A percentile compares a stretch with the other conserved stretches of the same genome.
These are phyloP conservation scores for Ochromonadaceae sp. DNA, from an alignment of 352 stramenopile species.

Conservation along the genomic window DNA sequence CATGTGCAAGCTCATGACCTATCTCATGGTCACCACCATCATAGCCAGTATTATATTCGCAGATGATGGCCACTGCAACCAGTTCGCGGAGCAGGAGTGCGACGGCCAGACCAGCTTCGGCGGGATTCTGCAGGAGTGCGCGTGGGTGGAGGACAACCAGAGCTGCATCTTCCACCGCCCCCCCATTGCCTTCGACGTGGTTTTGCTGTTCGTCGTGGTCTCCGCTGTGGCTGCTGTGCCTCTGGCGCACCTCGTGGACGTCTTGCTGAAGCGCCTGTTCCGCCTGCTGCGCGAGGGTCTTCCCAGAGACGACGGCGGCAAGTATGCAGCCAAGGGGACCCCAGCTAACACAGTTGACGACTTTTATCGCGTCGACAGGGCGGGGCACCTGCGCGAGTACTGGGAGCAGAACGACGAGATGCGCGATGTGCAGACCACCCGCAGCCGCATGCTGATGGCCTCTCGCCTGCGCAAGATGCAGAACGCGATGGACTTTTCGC, in stretches of 20 bases:
- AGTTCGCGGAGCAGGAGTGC: no score
- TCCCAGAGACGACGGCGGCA: neutral
- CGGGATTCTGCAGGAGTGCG: no score
- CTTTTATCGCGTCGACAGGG: neutral
- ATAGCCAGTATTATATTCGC: no score
- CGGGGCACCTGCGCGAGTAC: neutral
- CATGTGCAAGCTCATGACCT: no score
- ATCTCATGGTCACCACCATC: no score
- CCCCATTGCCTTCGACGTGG: neutral
- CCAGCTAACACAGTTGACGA: neutral
- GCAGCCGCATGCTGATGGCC: neutral
- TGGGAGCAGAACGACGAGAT: neutral
- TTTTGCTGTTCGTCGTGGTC: neutral
- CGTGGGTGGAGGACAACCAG: neutral
- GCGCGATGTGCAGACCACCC: neutral
- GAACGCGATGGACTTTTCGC: neutral
- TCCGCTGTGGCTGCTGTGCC: neutral
- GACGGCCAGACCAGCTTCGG: no score
- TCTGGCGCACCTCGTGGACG: neutral
- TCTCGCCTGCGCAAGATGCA: constrained; percentile 2
- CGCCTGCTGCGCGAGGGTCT: neutral
- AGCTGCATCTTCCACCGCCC: neutral
- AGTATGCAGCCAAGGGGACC: neutral
- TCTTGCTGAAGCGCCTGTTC: neutral
- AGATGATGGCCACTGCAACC: no score